Base-by-base conservation (phyloP, 2,329 filamentous ascomycete species). In the Pseudodiploospora longispora region DNA sequence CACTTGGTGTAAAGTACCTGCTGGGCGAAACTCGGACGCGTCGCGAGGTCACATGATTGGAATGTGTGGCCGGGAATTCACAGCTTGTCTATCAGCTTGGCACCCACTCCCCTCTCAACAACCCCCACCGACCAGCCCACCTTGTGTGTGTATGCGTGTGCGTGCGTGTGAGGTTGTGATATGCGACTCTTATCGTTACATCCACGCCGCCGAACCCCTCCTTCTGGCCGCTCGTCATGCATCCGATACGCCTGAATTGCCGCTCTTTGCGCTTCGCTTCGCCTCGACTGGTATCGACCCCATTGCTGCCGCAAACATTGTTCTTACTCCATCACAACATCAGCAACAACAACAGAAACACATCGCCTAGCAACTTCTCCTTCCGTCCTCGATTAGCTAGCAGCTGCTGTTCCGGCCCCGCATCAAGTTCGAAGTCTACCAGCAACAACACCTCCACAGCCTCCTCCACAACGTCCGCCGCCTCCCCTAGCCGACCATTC, bases 1-100 rank as follows among this genome's bases (percentile, higher is more conserved):
- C 19, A 19, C 19, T 19, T 19, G 19, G 19, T 19, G 19, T 19
- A 19, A 19, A 19, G 19, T 19, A 19, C 19, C 19, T 19, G 19
- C 19, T 19, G 19, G 19, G 2, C 19, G 19, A 31, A 30, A n/a
- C n/a, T 28, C n/a, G 9, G 35, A 56, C 58, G 52, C 55, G 58
- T 51, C 58, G 54, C 58, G 58, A 48, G 30, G 42, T 61, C 59
- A 61, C 59, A 56, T 61, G 58, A 5, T 34, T 19, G 3, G n/a
- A 30, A 3, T 5, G 12, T 35, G 44, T 46, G 44, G 44, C 43
- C 42, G 10, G 19, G 8, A 27, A 36, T 41, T 32, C 36, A 30
- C 19, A 32, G 29, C 34, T 36, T 6, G 12, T 30, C 28, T 39
- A 19, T 19, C 19, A 19, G 19, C 19, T 19, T 19, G 19, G 19